Conservation (phyloP, 2,329 filamentous ascomycete genomes). For the Aspergillus sp. region DNA sequence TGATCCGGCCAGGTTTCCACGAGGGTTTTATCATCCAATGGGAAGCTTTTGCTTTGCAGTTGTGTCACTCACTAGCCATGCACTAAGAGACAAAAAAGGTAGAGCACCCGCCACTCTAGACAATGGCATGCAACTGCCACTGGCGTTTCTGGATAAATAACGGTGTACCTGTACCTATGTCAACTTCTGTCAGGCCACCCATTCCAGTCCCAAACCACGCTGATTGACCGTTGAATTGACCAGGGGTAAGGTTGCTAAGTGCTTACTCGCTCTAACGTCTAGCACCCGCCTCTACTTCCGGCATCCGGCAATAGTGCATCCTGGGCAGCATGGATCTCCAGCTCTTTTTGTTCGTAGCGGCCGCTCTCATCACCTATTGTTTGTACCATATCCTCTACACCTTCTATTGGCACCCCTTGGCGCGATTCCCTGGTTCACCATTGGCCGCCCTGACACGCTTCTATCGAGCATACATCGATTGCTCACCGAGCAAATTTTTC, state of each 20-base stretch:
- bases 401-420: constrained; percentile 13
- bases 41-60: background rate
- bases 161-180: no score
- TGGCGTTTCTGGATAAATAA: no score
- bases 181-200: no score
- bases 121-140: no score
- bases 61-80: no score
- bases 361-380: background rate
- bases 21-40: background rate
- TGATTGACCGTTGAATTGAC: no score
- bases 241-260: no score
- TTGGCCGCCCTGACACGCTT: constrained; percentile 6
- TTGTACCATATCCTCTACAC: constrained; percentile 9
- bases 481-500: constrained; percentile 1
- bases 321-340: background rate
- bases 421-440: constrained; percentile 9
- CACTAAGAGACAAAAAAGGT: no score
- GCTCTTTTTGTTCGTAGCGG: background rate
- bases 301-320: background rate
- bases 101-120: no score
- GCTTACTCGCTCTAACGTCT: background rate
- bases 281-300: background rate
- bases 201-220: no score
- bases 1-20: background rate
- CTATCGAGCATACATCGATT: constrained; percentile 9